Conservation (phyloP, 495 filamentous ascomycete genomes). For the Lentithecium fluviatile region DNA sequence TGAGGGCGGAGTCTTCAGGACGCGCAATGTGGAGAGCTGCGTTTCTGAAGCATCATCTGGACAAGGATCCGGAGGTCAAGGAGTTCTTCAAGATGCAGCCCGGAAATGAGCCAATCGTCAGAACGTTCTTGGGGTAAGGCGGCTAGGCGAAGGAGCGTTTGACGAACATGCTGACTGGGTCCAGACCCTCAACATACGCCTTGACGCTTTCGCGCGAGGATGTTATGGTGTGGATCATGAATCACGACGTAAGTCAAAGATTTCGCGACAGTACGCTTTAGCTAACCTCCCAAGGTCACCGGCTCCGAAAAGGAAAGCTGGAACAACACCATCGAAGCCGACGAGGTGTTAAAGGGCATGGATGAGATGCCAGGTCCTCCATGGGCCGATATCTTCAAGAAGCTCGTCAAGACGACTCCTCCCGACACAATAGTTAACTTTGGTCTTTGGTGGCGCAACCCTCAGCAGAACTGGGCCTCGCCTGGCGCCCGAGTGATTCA, state of each 20-base stretch:
- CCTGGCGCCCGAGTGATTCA: constrained; percentile 40
- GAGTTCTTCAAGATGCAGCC: constrained; percentile 47
- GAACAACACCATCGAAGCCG: constrained; percentile 52
- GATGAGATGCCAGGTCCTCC: constrained; percentile 47
- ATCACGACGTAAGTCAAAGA: constrained; percentile 50
- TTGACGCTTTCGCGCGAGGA: constrained; percentile 52
- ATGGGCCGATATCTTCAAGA: constrained; percentile 39
- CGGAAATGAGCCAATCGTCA: constrained; percentile 42
- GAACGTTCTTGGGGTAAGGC: constrained; percentile 39
- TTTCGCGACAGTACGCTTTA: background rate
- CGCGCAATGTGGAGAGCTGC: constrained; percentile 56
- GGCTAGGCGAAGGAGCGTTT: background rate
- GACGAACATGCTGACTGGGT: background rate
- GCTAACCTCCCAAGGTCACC: constrained; percentile 43
- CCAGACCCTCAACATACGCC: constrained; percentile 51
- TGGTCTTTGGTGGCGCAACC: constrained; percentile 41
- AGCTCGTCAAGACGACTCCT: constrained; percentile 37
- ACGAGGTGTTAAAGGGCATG: constrained; percentile 56
- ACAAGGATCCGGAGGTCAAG: constrained; percentile 41
- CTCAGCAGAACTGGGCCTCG: constrained; percentile 41
- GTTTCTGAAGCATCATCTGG: constrained; percentile 44
- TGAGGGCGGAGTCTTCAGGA: constrained; percentile 49
- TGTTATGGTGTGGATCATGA: constrained; percentile 57
- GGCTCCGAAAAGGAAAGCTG: constrained; percentile 53
- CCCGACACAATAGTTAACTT: constrained; percentile 42